Base-by-base conservation (phyloP, 305 asterid genomes). In the Plantago lanceolata region DNA sequence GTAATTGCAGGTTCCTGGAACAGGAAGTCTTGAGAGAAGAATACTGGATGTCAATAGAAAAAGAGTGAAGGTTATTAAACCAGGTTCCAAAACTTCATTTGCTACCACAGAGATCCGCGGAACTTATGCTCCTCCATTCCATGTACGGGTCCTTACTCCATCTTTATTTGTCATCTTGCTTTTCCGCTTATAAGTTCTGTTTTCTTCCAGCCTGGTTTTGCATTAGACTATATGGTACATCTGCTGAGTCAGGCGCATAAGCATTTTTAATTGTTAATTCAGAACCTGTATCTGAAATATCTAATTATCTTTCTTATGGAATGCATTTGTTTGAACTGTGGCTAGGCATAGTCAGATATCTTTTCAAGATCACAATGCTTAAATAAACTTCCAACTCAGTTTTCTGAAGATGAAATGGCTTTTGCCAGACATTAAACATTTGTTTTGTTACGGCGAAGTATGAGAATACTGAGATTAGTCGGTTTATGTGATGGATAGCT, bases 61-160 rank as follows among this genome's bases (percentile, higher is more conserved):
- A 72, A 76, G 97, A 72, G 75, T 88, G 37, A 94, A 94, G 79
- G 99, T 90, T 57, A 86, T 90, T 65, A 94, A 90, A 72, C 99
- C 97, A 16, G 99, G 95, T 61, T 87, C 99, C 49, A 94, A 88
- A 77, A 94, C 97, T 20, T 90, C 99, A 8, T 90, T 94, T 69
- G 95, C 97, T 7, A 53, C 93, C 13, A 88, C 96, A 48, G 97
- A 94, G 81, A 83, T 94, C 69, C 95, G 97, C 13, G 99, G 97
- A 68, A 82, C 75, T 67, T 94, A 88, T 64, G 67, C 94, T 66
- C 99, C 96, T 55, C 99, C 99, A 7, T 94, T 94, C 85, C 99
- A 90, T 73, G 99, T 94, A 84, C 29, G 88, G 40, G 13, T 59
- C 63, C n/a, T 58, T 55, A 52, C 33, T 62, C 64, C 35, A 28